A percentile compares a stretch with the other conserved stretches of the same genome.
phyloP scores from a whole-genome alignment of 106 monocot species.

The Dendrobium chrysotoxum region DNA sequence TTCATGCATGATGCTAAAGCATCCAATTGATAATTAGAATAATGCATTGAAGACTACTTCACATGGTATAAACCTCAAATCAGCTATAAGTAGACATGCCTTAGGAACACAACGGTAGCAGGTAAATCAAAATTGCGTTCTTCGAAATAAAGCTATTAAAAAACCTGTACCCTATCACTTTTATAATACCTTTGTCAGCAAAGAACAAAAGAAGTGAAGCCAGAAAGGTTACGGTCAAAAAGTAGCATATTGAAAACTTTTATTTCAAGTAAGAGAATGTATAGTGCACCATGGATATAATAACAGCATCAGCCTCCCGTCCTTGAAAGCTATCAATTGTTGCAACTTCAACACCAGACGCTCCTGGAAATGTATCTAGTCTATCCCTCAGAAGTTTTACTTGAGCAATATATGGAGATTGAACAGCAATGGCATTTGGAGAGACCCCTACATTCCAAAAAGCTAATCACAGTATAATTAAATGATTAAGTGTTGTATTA shows the following conservation, averaged over 20 bases:
- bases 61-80: no score
- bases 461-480: not conserved
- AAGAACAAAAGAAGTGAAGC: not conserved
- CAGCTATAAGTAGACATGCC: no score
- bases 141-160: no score
- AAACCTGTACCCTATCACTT: no score
- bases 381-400: conserved; percentile 87
- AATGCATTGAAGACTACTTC: no score
- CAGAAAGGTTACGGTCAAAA: not conserved
- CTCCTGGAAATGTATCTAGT: conserved; percentile 65
- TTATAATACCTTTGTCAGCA: not conserved
- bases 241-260: not conserved
- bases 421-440: conserved; percentile 74
- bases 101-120: no score
- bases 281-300: conserved; percentile 79
- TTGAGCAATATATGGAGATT: conserved; percentile 97
- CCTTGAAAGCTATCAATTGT: conserved; percentile 98
- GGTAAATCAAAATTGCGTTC: no score
- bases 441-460: conserved; percentile 49
- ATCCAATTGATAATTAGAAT: no score
- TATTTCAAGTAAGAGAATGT: not conserved
- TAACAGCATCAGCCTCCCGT: conserved; percentile 92
- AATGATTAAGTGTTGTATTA: not conserved
- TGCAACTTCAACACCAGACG: conserved; percentile 84
- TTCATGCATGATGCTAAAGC: no score